Evolutionary conservation across 306 rosid species (phyloP).

Genomic region (Casuarina cunninghamiana): DNA sequence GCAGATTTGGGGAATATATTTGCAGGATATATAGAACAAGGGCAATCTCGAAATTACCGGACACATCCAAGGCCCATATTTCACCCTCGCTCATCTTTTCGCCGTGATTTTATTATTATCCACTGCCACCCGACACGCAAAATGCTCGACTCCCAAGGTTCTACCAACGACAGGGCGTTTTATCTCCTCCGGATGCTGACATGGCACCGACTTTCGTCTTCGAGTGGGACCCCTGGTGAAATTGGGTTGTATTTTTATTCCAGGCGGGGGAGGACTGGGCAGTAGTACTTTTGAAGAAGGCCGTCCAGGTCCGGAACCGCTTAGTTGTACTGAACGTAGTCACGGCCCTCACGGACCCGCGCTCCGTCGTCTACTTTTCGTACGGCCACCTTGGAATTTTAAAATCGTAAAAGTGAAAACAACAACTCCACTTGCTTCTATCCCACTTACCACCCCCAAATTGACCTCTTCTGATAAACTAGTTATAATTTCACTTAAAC

Average conservation of each 20-base stretch:
- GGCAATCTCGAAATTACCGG: not conserved
- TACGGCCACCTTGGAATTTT: constrained; percentile 30
- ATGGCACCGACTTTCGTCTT: constrained; percentile 14
- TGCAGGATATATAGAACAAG: constrained; percentile 32
- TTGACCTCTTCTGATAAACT: too few species aligned
- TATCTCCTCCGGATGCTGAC: constrained; percentile 11
- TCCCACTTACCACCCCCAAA: not conserved
- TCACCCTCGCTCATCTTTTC: not conserved
- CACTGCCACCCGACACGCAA: not conserved
- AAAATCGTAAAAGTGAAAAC: not conserved
- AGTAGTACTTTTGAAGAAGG: not conserved
- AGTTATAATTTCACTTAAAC: too few species aligned
- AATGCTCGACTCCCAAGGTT: not conserved
- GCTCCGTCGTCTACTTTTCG: constrained; percentile 15
- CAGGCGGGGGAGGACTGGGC: too few species aligned
- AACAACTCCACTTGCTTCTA: too few species aligned
- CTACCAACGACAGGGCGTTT: constrained; percentile 17
- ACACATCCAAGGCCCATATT: not conserved
- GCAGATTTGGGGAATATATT: constrained; percentile 55
- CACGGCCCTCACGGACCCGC: constrained; percentile 33
- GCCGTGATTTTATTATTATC: not conserved
- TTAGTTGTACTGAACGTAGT: constrained; percentile 34
- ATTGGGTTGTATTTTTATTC: not conserved
- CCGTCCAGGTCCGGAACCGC: constrained; percentile 26
- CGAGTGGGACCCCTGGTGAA: not conserved